These are phyloP conservation scores for Coemansia sp. DNA, from an alignment of 192 early-diverging fungal species.

Conservation along the genomic window DNA sequence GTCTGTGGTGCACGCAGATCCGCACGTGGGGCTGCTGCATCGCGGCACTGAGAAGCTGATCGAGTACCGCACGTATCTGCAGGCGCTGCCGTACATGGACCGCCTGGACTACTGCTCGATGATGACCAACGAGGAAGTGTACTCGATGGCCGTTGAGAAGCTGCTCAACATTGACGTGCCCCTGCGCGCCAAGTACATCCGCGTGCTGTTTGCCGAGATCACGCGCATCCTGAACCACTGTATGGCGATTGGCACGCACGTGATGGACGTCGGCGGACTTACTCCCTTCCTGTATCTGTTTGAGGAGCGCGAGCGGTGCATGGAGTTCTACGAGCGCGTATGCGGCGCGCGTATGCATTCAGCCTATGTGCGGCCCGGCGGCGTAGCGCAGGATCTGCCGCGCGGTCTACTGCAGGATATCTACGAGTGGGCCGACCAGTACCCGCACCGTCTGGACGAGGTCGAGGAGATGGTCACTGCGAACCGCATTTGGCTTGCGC, in stretches of 20 bases:
- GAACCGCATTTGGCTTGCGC: constrained; percentile 94
- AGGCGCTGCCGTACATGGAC: constrained; percentile 98
- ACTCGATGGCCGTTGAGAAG: constrained; percentile 97
- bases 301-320: constrained; percentile 98
- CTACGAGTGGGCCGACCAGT: constrained; percentile 90
- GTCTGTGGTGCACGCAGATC: constrained; percentile 88
- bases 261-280: constrained; percentile 96
- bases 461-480: constrained; percentile 89
- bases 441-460: constrained; percentile 86
- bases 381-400: constrained; percentile 91
- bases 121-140: constrained; percentile 99
- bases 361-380: constrained; percentile 95
- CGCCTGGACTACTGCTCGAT: constrained; percentile 98
- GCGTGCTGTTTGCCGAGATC: constrained; percentile 96
- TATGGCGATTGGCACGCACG: constrained; percentile 95
- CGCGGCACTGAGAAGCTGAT: constrained; percentile 99
- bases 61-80: constrained; percentile 98
- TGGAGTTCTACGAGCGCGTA: constrained; percentile 99
- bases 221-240: constrained; percentile 98
- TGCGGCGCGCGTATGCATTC: constrained; percentile 98
- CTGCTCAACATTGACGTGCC: constrained; percentile 97
- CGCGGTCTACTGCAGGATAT: constrained; percentile 94
- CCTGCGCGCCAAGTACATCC: constrained; percentile 91
- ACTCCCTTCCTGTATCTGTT: constrained; percentile 99
- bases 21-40: constrained; percentile 95